phyloP scores from a whole-genome alignment of 2,329 filamentous ascomycete genomes.

The Thielaviopsis euricoi region DNA sequence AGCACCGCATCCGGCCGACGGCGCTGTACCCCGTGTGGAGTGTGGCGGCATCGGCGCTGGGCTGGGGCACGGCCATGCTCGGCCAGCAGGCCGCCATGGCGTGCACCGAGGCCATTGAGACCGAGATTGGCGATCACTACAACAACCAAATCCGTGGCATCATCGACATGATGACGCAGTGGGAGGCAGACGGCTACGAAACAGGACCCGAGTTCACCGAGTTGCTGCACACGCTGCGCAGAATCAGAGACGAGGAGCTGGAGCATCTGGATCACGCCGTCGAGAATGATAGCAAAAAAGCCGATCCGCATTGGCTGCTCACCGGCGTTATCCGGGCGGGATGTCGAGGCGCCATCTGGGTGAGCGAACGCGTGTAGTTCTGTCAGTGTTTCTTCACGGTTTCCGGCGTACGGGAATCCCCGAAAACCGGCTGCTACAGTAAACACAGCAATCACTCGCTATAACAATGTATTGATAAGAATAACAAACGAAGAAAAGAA shows the following conservation, averaged over 20 bases:
- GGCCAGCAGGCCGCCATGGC: constrained; percentile 94
- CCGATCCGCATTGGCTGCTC: constrained; percentile 74
- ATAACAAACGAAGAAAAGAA: background rate
- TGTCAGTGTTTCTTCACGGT: background rate
- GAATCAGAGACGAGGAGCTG: constrained; percentile 86
- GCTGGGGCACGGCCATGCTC: constrained; percentile 79
- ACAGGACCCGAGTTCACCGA: constrained; percentile 61
- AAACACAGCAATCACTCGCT: background rate
- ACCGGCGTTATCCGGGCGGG: constrained; percentile 79
- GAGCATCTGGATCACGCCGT: constrained; percentile 95
- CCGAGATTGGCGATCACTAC: constrained; percentile 92
- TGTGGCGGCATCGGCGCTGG: constrained; percentile 59
- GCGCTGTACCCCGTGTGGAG: constrained; percentile 87
- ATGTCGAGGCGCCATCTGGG: constrained; percentile 83
- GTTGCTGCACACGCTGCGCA: constrained; percentile 56
- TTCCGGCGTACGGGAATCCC: too few relatives aligned
- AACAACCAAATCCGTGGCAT: constrained; percentile 77
- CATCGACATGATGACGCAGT: constrained; percentile 62
- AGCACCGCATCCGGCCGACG: constrained; percentile 81
- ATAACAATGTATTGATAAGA: constrained; percentile 2
- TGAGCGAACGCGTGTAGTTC: constrained; percentile 53
- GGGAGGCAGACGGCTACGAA: constrained; percentile 63
- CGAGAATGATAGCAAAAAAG: constrained; percentile 80
- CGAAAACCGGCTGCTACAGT: background rate
- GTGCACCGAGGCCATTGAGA: constrained; percentile 95